Base-by-base conservation (phyloP, 208 protist genomes). In the Giardia duodenalis region DNA sequence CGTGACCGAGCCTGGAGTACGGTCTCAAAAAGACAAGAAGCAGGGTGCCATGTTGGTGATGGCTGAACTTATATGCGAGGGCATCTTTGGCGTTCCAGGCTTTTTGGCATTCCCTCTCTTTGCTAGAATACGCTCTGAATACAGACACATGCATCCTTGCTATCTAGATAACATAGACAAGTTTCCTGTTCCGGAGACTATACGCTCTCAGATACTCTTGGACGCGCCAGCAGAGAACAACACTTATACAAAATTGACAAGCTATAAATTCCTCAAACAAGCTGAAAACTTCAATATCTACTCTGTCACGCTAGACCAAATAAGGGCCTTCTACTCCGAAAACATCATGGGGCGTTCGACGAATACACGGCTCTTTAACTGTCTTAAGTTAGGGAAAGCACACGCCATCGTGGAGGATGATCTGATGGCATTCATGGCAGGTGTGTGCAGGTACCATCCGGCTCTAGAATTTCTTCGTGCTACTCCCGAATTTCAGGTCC, bases 401-500 rank as follows among this genome's bases (percentile, higher is more conserved):
- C 4, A 19, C 19, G 44, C 39, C 4, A 89, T 45, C 4, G 4
- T 89, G 4, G 86, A 89, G 30, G 0, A 89, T 43, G 30, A 10
- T 0, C 39, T 88, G 1, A 48, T 92, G 19, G 46, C 45, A 19
- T 48, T 95, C 95, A 0, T 95, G 67, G 4, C 91, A 67, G 30
- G 67, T 95, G 48, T 92, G 92, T 89, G 86, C 42, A 89, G 47
- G 45, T 47, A 48, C 0, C 93, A 94, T 47, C 92, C 93, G 0
- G 94, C 93, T 10, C 94, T 94, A 4, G 67, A 93, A 0, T 94
- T 94, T 42, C 67, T 94, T 0, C 48, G n/a, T 0, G 91, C 3
- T 4, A 47, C 76, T 0, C 93, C 91, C 47, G 94, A 94, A 30
- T 94, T 94, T 92, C 93, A 93, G 90, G 19, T 92, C n/a, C 87